Evolutionary conservation across 2,329 filamentous ascomycete species (phyloP).

Genomic region (Lasiodiplodia theobromae): DNA sequence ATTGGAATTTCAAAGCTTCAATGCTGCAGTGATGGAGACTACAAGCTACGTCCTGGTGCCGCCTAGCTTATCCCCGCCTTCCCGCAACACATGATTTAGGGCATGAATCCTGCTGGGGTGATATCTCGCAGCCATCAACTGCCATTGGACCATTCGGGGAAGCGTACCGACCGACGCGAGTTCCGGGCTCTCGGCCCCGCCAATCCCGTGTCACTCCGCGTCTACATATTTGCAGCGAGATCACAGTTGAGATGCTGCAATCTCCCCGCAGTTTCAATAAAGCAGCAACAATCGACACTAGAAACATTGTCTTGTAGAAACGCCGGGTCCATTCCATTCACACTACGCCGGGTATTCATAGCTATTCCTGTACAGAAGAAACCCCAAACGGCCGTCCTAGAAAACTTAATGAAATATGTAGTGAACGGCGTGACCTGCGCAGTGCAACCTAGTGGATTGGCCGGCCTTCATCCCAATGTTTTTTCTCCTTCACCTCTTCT

Average conservation of each 20-base stretch:
- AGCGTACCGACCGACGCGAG: background rate
- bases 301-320: background rate
- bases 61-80: background rate
- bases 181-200: constrained; percentile 6
- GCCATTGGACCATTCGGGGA: background rate
- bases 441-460: constrained; percentile 51
- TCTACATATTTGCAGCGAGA: background rate
- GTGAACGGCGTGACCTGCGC: background rate
- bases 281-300: background rate
- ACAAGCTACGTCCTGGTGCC: no score
- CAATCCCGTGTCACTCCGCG: constrained; percentile 3
- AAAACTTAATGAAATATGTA: constrained; percentile 25
- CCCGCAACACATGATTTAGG: background rate
- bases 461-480: constrained; percentile 57
- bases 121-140: background rate
- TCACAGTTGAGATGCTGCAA: background rate
- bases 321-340: background rate
- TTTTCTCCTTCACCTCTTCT: constrained; percentile 41
- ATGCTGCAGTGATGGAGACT: background rate
- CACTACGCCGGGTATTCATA: constrained; percentile 21
- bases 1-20: no score
- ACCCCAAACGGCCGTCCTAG: background rate
- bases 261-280: background rate
- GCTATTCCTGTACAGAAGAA: background rate
- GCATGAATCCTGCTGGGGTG: background rate